Evolutionary conservation across 2,329 filamentous ascomycete species (phyloP), one percentile per base, ranked within the genome.

Genomic region (Claviceps capensis): DNA sequence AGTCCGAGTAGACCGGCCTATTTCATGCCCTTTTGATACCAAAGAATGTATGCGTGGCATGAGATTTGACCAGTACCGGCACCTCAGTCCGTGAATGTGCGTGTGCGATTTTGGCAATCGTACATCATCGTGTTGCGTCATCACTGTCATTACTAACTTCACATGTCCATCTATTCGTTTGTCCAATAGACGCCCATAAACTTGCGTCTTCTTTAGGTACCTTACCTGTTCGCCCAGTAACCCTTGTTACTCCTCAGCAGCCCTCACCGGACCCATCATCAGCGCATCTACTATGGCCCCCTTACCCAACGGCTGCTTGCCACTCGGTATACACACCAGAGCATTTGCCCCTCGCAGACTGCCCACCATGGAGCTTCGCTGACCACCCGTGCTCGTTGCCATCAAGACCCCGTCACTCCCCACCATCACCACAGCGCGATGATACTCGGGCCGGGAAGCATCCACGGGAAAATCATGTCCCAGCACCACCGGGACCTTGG

Each of bases 311-410:
- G 72, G 73, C 5, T 80, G 81, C 37, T 81, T 73, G 2, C 80
- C 79, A 38, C 76, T 73, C 0, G 86, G 85, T 69, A 94, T 70
- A 60, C 85, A 86, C 23, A 97, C 68, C 60, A 98, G 68, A 4
- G 86, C 88, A 72, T 98, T 98, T 2, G 93, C 91, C 19, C 85
- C 83, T 55, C 84, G 86, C 59, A 97, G 74, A 66, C 91, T 97
- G 0, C 89, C 88, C 2, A 98, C 89, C 55, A 82, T 79, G 16
- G 87, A 94, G 65, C 91, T 97, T 49, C 93, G 76, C 71, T 98
- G 93, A 3, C 85, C 82, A 5, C 93, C 93, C 0, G 93, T 98
- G 62, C 88, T 95, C 34, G 72, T 79, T 0, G 89, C 93, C 54
- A 79, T 73, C 47, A 97, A 67, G 8, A 71, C 60, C 0, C 90